These are phyloP conservation scores for Boletus sensibilis DNA, from an alignment of 768 basidiomycete genomes.

Conservation along the genomic window DNA sequence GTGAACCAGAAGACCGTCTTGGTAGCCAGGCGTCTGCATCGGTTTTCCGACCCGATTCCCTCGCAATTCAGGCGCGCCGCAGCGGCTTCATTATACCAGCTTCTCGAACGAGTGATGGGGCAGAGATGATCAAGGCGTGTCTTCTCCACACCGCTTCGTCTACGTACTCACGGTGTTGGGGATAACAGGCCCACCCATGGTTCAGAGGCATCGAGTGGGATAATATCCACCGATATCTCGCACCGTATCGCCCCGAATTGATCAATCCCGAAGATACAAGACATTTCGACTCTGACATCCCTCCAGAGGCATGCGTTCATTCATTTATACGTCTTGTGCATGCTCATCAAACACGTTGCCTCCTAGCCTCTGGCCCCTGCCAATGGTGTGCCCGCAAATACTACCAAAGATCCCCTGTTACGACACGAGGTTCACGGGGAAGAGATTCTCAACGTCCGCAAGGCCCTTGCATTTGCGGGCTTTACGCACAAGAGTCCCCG, in stretches of 20 bases:
- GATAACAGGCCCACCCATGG: constrained; percentile 75
- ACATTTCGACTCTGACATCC: constrained; percentile 95
- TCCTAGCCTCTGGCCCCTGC: constrained; percentile 84
- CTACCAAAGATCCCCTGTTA: constrained; percentile 86
- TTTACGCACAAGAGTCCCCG: constrained; percentile 91
- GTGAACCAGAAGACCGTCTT: constrained; percentile 93
- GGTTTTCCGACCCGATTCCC: constrained; percentile 72
- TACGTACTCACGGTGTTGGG: constrained; percentile 16
- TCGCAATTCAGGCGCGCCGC: constrained; percentile 70
- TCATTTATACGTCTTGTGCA: constrained; percentile 25
- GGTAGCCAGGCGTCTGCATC: constrained; percentile 71
- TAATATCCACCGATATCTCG: constrained; percentile 77
- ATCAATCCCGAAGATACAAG: constrained; percentile 80
- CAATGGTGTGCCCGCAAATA: constrained; percentile 79
- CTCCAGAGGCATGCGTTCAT: constrained; percentile 66
- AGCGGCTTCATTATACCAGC: constrained; percentile 64
- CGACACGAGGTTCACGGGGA: constrained; percentile 82
- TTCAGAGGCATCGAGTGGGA: constrained; percentile 90
- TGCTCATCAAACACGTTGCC: constrained; percentile 31
- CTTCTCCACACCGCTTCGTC: constrained; percentile 17
- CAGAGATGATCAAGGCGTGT: constrained; percentile 80
- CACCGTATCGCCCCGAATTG: constrained; percentile 90
- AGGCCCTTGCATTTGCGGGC: constrained; percentile 86
- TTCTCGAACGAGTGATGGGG: constrained; percentile 71
- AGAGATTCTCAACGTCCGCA: constrained; percentile 85